These are phyloP conservation scores for Nicotiana benthamiana DNA, from an alignment of 257 asterid genomes.

Conservation along the genomic window DNA sequence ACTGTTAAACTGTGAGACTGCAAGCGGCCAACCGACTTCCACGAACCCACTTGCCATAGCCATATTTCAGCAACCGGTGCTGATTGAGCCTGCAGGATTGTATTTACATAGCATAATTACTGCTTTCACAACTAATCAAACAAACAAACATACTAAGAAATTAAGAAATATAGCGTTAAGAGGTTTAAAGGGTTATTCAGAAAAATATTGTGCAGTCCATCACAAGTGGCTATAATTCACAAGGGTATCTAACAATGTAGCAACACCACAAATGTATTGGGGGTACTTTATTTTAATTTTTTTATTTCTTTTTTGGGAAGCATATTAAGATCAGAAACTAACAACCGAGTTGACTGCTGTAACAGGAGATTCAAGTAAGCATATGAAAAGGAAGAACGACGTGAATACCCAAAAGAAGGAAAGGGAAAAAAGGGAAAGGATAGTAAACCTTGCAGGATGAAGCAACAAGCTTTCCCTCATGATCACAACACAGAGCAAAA, in stretches of 20 bases:
- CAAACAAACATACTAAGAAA: not conserved
- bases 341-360: not conserved
- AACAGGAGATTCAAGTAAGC: not conserved
- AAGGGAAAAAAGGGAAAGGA: not conserved
- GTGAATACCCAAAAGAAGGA: not conserved
- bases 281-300: not conserved
- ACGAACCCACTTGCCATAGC: conserved; percentile 90
- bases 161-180: not conserved
- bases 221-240: not conserved
- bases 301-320: not conserved
- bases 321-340: not conserved
- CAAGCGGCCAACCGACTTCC: conserved; percentile 82
- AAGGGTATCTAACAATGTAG: not conserved
- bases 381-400: not conserved
- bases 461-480: conserved; percentile 78
- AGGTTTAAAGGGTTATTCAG: not conserved
- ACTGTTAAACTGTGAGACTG: conserved; percentile 91
- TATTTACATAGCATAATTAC: not conserved
- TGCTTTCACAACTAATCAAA: not conserved
- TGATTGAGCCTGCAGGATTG: conserved; percentile 71
- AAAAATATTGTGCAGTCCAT: not conserved
- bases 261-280: not conserved
- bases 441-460: conserved; percentile 83
- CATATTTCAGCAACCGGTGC: conserved; percentile 88
- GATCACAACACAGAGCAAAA: conserved; percentile 71